phyloP scores from a whole-genome alignment of 2,329 filamentous ascomycete genomes.

The Pseudogymnoascus sp. region DNA sequence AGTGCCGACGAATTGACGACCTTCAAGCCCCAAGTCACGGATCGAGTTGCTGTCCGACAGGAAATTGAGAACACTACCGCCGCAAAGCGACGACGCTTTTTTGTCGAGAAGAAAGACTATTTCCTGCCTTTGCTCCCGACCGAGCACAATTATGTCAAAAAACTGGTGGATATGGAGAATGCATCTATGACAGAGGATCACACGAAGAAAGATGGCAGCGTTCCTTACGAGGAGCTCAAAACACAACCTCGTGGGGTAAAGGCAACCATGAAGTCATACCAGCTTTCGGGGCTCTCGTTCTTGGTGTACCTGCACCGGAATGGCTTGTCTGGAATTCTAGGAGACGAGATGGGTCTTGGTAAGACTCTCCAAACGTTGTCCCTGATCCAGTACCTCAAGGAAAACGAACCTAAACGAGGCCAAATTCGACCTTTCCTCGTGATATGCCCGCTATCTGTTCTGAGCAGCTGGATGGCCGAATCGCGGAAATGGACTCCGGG shows the following conservation, averaged over 20 bases:
- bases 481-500: conserved; percentile 40
- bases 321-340: conserved; percentile 38
- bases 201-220: conserved; percentile 19
- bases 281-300: conserved; percentile 43
- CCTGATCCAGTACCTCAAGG: conserved; percentile 41
- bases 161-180: conserved; percentile 24
- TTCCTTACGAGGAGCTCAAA: conserved; percentile 25
- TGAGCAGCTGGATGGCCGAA: conserved; percentile 42
- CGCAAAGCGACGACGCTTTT: conserved; percentile 26
- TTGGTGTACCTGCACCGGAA: conserved; percentile 40
- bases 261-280: conserved; percentile 45
- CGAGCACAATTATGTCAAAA: conserved; percentile 28
- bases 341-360: conserved; percentile 45
- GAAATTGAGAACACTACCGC: conserved; percentile 26
- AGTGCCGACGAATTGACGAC: background rate
- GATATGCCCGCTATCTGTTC: conserved; percentile 44
- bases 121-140: conserved; percentile 28
- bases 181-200: conserved; percentile 20
- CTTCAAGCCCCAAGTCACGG: conserved; percentile 21
- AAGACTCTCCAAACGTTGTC: conserved; percentile 44
- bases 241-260: conserved; percentile 31
- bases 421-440: conserved; percentile 38
- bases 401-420: conserved; percentile 32
- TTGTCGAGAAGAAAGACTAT: conserved; percentile 29
- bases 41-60: conserved; percentile 23